Percentiles rank a stretch among this genome's conserved stretches.
Evolutionary conservation across 306 rosid genomes (phyloP).

Genomic region (Astragalus membranaceus): DNA sequence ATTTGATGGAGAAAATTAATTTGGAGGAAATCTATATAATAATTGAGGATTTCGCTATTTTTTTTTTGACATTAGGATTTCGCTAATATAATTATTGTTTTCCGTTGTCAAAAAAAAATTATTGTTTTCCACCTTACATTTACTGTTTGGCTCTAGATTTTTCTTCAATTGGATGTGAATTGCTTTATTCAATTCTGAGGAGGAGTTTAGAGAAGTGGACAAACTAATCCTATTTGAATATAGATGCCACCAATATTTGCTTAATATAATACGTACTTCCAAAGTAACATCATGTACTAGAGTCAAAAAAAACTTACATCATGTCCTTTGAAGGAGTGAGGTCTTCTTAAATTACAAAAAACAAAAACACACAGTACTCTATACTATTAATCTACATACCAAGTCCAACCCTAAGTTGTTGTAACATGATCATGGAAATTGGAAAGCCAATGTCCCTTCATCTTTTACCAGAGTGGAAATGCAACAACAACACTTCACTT

Average conservation of each 20-base stretch:
- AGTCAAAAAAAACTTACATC: too few relatives aligned
- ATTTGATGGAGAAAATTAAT: neutral
- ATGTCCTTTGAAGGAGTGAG: neutral
- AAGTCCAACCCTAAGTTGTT: neutral
- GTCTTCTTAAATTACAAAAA: conserved; percentile 12
- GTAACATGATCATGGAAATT: neutral
- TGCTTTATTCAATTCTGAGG: neutral
- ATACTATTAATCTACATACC: neutral
- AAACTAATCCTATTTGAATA: neutral
- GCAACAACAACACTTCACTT: conserved; percentile 18
- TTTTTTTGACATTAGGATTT: too few relatives aligned
- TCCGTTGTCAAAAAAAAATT: too few relatives aligned
- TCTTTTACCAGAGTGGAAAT: conserved; percentile 6
- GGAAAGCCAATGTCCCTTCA: conserved; percentile 12
- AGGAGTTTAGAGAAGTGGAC: neutral
- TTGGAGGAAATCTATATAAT: neutral
- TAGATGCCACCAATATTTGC: neutral
- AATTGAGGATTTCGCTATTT: too few relatives aligned
- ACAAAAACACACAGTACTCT: neutral
- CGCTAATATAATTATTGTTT: too few relatives aligned
- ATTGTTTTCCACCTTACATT: neutral
- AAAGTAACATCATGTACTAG: too few relatives aligned
- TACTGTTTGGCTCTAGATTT: neutral
- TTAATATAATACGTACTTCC: neutral
- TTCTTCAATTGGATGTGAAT: neutral